phyloP scores from a whole-genome alignment of 2,329 filamentous ascomycete species.

The Penicillium concentricum region DNA sequence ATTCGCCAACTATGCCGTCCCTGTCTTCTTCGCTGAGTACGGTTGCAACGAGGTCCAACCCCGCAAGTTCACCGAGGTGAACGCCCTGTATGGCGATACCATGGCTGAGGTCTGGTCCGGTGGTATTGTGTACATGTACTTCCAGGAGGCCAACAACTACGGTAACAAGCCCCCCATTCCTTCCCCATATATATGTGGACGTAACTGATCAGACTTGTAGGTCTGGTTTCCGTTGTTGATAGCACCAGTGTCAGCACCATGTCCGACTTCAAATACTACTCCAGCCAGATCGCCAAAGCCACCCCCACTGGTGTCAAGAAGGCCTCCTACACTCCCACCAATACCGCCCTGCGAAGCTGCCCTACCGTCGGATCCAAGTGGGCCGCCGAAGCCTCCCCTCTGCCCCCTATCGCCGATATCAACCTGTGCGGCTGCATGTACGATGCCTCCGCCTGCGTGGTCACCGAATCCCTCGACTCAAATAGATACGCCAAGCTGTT shows the following conservation, averaged over 20 bases:
- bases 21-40: conserved; percentile 96
- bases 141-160: conserved; percentile 75
- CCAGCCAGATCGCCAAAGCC: conserved; percentile 65
- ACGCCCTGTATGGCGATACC: conserved; percentile 69
- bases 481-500: conserved; percentile 58
- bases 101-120: conserved; percentile 89
- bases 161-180: conserved; percentile 14
- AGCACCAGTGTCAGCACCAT: conserved; percentile 63
- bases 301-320: conserved; percentile 65
- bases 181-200: not conserved
- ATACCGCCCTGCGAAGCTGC: conserved; percentile 66
- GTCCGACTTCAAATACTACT: conserved; percentile 70
- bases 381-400: conserved; percentile 60
- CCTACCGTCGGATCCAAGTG: conserved; percentile 64
- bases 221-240: conserved; percentile 53
- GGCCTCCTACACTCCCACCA: conserved; percentile 68
- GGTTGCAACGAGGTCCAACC: conserved; percentile 76
- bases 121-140: conserved; percentile 98
- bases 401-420: conserved; percentile 78
- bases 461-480: conserved; percentile 44
- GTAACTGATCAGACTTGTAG: conserved; percentile 47
- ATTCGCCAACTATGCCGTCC: conserved; percentile 82
- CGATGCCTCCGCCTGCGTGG: conserved; percentile 66
- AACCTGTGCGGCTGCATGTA: conserved; percentile 82
- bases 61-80: conserved; percentile 80